Evolutionary conservation across 177 flowering plant species (phyloP).

Genomic region (Telopea speciosissima): DNA sequence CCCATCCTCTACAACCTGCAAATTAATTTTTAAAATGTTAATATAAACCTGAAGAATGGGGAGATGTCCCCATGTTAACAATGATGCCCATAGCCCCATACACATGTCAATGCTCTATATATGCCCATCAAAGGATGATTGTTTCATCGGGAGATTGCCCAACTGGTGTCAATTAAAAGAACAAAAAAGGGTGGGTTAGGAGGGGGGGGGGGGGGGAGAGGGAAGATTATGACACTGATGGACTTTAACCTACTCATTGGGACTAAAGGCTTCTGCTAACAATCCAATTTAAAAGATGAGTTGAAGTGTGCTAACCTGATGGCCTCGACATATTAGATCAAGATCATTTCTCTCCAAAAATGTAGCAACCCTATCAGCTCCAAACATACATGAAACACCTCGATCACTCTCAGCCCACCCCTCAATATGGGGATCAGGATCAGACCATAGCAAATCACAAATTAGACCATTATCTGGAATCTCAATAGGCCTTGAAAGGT

Average conservation of each 20-base stretch:
- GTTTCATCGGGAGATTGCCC: too few relatives aligned
- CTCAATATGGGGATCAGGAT: slow-evolving; percentile 51
- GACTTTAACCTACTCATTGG: too few relatives aligned
- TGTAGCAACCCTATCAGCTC: slow-evolving; percentile 60
- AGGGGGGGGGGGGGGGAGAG: too few relatives aligned
- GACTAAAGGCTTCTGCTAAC: too few relatives aligned
- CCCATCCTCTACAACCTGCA: slow-evolving; percentile 93
- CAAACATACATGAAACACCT: slow-evolving; percentile 83
- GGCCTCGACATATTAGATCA: slow-evolving; percentile 88
- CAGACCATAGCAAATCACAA: slow-evolving; percentile 91
- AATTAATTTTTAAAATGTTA: background rate
- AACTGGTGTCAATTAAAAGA: too few relatives aligned
- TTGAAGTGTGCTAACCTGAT: slow-evolving; percentile 50
- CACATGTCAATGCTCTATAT: background rate
- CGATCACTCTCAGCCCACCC: slow-evolving; percentile 91
- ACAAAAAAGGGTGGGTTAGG: too few relatives aligned
- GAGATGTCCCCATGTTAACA: background rate
- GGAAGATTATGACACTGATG: too few relatives aligned
- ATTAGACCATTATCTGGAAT: slow-evolving; percentile 77
- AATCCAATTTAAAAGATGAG: background rate
- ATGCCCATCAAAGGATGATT: too few relatives aligned
- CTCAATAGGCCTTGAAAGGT: slow-evolving; percentile 67
- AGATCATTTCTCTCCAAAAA: slow-evolving; percentile 77
- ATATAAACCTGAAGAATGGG: too few relatives aligned
- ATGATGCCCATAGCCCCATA: background rate